Evolutionary conservation across 495 filamentous ascomycete species (phyloP).

Genomic region (Friedmanniomyces endolithicus): DNA sequence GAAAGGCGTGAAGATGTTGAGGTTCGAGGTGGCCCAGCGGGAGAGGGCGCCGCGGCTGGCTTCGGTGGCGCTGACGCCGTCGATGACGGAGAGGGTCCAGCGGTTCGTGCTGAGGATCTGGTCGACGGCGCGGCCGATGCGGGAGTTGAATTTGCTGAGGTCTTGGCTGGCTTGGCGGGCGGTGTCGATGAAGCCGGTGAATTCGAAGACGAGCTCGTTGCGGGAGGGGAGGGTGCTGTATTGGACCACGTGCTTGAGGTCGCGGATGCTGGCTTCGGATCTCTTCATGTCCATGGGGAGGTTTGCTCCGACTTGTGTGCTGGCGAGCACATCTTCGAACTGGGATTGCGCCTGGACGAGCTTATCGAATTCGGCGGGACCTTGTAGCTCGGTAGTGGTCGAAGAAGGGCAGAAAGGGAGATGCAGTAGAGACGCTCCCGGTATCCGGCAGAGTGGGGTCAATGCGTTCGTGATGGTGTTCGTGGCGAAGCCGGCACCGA

Average conservation of each 20-base stretch:
- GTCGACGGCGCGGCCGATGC: constrained; percentile 56
- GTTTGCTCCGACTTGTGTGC: constrained; percentile 42
- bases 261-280: constrained; percentile 58
- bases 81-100: constrained; percentile 46
- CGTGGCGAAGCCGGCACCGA: constrained; percentile 40
- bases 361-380: constrained; percentile 48
- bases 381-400: not conserved
- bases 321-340: constrained; percentile 55
- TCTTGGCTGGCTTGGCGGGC: constrained; percentile 43
- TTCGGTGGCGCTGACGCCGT: constrained; percentile 33
- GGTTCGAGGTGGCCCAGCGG: constrained; percentile 32
- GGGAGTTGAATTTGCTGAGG: constrained; percentile 54
- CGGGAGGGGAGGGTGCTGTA: constrained; percentile 36
- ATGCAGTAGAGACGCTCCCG: constrained; percentile 41
- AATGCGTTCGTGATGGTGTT: constrained; percentile 36
- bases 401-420: constrained; percentile 45
- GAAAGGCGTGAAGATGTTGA: constrained; percentile 43
- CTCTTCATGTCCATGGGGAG: constrained; percentile 59
- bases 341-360: constrained; percentile 52
- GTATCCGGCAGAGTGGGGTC: constrained; percentile 53
- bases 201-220: constrained; percentile 53
- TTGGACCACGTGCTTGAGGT: constrained; percentile 55
- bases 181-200: constrained; percentile 52
- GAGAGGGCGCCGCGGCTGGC: constrained; percentile 29
- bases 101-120: constrained; percentile 53